phyloP scores from a whole-genome alignment of 1,284 basidiomycete genomes.

The Ceratobasidium sp. region DNA sequence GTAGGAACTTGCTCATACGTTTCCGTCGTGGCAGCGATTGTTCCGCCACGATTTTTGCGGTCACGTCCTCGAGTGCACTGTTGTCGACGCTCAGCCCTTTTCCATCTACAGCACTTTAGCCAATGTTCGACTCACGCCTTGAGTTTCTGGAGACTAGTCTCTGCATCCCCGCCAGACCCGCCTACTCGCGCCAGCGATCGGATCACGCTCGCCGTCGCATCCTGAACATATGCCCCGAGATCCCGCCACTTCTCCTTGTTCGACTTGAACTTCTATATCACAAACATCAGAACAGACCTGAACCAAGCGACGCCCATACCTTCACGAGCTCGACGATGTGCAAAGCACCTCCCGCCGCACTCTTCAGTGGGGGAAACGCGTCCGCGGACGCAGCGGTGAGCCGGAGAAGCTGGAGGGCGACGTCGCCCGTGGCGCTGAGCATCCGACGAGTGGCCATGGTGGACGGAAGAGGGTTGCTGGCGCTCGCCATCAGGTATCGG shows the following conservation, averaged over 20 bases:
- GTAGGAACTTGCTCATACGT: background rate
- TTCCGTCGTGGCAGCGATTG: background rate
- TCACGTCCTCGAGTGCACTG: background rate
- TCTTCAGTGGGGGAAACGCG: slow-evolving; percentile 7
- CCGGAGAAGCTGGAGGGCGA: background rate
- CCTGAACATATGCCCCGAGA: background rate
- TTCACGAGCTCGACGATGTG: background rate
- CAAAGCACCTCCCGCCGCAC: background rate
- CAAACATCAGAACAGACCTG: background rate
- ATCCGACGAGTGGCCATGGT: slow-evolving; percentile 9
- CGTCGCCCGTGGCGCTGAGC: background rate
- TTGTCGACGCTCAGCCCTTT: background rate
- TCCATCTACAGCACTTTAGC: too few relatives aligned
- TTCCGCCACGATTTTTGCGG: background rate
- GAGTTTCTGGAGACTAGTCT: background rate
- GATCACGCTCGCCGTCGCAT: background rate
- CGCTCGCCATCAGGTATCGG: too few relatives aligned
- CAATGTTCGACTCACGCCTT: background rate
- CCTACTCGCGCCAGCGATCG: background rate
- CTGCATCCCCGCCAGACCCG: background rate
- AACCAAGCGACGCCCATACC: background rate
- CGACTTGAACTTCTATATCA: background rate
- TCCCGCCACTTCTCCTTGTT: slow-evolving; percentile 6
- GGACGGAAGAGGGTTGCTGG: background rate
- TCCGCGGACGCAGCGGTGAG: background rate